Base-by-base conservation (phyloP, 2,329 filamentous ascomycete species). In the Talaromyces rugulosus region DNA sequence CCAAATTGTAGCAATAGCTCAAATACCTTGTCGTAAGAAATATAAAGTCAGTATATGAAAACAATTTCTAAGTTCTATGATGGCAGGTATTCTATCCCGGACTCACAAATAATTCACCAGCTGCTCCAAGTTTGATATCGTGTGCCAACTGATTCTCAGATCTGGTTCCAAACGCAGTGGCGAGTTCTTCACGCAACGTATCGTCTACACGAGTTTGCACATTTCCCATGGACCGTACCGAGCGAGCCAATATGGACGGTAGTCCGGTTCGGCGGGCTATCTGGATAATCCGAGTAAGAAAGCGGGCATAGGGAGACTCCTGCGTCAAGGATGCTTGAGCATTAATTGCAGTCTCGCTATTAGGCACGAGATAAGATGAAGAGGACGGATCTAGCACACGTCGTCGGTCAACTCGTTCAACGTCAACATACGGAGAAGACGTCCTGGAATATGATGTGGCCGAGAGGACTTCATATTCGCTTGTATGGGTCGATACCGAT, bases 61-160 rank as follows among this genome's bases (percentile, higher is more conserved):
- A n/a, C 18, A 16, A 2, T 44, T 44, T 16, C 42, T 23, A 44
- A n/a, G 9, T 44, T 44, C 5, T 70, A 0, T 56, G n/a, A 71
- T 67, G 16, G 27, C 18, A n/a, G 28, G 44, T 40, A 30, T 28
- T 18, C 9, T 14, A 16, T 42, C 31, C 16, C 18, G 42, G 23
- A 52, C 69, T 61, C 63, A 70, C 69, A 61, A 65, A 69, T 11
- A 61, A 60, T 59, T 72, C 70, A n/a, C 69, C 69, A 5, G 62
- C 66, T 14, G 68, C 70, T 1, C 69, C 68, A 28, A 69, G 61
- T 30, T 62, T 65, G 8, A 64, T 60, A 44, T 71, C 60, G 50
- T 6, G 55, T 33, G 31, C 31, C 8, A 64, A 30, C 50, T 31
- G 30, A 34, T 34, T 47, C 9, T 47, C 6, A 8, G n/a, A 23